Percentiles rank a stretch among this genome's conserved stretches.
These are phyloP conservation scores for Coprinopsis strossmayeri DNA, from an alignment of 768 basidiomycete genomes.

Conservation along the genomic window DNA sequence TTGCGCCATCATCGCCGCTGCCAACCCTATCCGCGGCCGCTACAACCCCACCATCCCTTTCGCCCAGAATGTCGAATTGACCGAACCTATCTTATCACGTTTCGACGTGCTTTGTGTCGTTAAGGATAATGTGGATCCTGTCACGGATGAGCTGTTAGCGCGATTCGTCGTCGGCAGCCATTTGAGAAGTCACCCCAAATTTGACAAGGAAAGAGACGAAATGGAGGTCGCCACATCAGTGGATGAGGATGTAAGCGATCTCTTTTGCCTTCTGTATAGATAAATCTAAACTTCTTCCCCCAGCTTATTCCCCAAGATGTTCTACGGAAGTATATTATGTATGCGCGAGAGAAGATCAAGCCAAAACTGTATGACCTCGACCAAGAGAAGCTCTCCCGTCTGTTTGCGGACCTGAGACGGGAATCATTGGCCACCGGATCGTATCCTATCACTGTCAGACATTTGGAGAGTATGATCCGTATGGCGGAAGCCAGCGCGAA, in stretches of 20 bases:
- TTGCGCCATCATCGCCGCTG: conserved; percentile 96
- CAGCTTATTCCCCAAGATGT: conserved; percentile 97
- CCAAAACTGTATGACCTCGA: conserved; percentile 95
- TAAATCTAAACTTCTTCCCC: conserved; percentile 5
- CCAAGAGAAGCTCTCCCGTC: conserved; percentile 88
- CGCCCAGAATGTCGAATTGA: conserved; percentile 96
- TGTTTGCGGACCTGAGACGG: conserved; percentile 92
- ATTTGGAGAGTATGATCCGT: conserved; percentile 97
- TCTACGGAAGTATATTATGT: conserved; percentile 98
- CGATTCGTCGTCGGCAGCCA: conserved; percentile 98
- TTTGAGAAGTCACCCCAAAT: conserved; percentile 89
- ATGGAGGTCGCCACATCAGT: conserved; percentile 86
- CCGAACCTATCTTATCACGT: conserved; percentile 95
- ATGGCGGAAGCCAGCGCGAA: conserved; percentile 99
- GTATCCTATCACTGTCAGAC: conserved; percentile 96
- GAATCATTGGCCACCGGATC: conserved; percentile 98
- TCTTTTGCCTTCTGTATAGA: background rate
- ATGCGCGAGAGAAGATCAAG: conserved; percentile 86
- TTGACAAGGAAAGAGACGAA: conserved; percentile 82
- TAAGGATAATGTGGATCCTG: conserved; percentile 95
- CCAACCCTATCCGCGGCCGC: conserved; percentile 93
- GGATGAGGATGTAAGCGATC: conserved; percentile 79
- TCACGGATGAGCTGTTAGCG: conserved; percentile 93
- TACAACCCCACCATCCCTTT: conserved; percentile 99
- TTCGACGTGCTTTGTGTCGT: conserved; percentile 99